Evolutionary conservation across 805 yeast genomes (phyloP).

Genomic region (Metschnikowia proteae): DNA sequence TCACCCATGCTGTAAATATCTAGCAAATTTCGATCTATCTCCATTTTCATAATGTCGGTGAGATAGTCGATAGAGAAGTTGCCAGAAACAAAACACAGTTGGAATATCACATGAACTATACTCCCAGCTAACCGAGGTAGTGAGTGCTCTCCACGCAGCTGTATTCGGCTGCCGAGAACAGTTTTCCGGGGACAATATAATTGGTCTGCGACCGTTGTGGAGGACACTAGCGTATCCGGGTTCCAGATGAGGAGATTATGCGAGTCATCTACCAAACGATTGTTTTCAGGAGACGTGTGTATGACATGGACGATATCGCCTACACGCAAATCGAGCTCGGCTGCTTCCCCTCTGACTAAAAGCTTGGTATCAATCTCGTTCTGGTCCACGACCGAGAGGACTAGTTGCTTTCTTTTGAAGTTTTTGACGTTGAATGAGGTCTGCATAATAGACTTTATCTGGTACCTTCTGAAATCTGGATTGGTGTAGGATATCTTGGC

Average conservation of each 20-base stretch:
- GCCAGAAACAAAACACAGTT: conserved; percentile 44
- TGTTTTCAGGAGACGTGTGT: conserved; percentile 38
- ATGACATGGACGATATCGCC: conserved; percentile 64
- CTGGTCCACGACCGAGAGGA: conserved; percentile 49
- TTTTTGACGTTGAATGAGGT: conserved; percentile 29
- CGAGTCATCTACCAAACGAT: conserved; percentile 49
- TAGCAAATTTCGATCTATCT: conserved; percentile 42
- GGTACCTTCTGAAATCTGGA: conserved; percentile 46
- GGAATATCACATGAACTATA: conserved; percentile 75
- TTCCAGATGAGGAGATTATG: conserved; percentile 69
- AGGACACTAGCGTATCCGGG: conserved; percentile 79
- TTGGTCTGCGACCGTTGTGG: conserved; percentile 78
- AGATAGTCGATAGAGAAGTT: conserved; percentile 39
- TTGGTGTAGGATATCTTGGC: conserved; percentile 45
- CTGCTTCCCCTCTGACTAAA: conserved; percentile 61
- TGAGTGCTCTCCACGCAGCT: conserved; percentile 60
- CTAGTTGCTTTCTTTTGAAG: conserved; percentile 42
- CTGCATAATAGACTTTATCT: conserved; percentile 33
- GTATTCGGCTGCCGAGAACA: conserved; percentile 53
- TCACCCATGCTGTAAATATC: conserved; percentile 56
- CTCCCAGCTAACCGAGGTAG: conserved; percentile 75
- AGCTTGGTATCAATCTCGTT: conserved; percentile 35
- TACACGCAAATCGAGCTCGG: conserved; percentile 42
- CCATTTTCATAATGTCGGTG: conserved; percentile 32
- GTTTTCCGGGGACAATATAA: conserved; percentile 70